Conservation (phyloP, 129 eudicot species). For the sunflower (Helianthus annuus) region HanXRQr2.0-SUNRISE NC_035441.2:131203463-131203962, state of each 20-base stretch:
- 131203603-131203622: conserved; percentile 32
- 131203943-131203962: too few species aligned
- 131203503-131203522: not conserved
- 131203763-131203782: not conserved
- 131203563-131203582: conserved; percentile 41
- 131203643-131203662: conserved; percentile 7
- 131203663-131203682: not conserved
- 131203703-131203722: conserved; percentile 3
- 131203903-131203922: too few species aligned
- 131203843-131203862: too few species aligned
- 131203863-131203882: too few species aligned
- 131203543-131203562: conserved; percentile 37
- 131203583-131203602: conserved; percentile 34
- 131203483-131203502: conserved; percentile 32
- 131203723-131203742: not conserved
- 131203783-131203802: not conserved
- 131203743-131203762: not conserved
- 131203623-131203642: not conserved
- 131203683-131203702: not conserved
- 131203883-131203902: too few species aligned
- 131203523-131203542: conserved; percentile 27
- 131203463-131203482: conserved; percentile 29
- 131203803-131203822: not conserved
- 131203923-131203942: too few species aligned
- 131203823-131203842: too few species aligned